A percentile compares a stretch with the other conserved stretches of the same genome.
phyloP scores from a whole-genome alignment of 208 protist genomes.

The Phytomonas francai region DNA sequence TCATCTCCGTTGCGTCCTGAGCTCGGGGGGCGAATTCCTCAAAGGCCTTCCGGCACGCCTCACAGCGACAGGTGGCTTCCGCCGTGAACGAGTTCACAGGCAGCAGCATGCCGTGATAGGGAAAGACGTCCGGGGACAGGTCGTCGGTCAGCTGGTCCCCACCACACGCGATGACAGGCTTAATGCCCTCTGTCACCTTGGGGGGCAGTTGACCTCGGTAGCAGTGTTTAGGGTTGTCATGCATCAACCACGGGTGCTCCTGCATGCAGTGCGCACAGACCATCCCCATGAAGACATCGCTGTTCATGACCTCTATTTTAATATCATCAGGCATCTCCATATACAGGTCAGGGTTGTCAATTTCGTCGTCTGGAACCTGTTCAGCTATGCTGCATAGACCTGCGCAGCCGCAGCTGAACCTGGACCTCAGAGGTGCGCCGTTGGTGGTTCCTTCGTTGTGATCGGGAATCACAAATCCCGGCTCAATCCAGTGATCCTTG shows the following conservation, averaged over 20 bases:
- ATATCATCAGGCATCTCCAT: constrained; percentile 25
- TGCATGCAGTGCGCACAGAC: constrained; percentile 77
- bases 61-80: constrained; percentile 57
- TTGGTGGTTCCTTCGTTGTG: constrained; percentile 24
- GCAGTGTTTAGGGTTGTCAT: constrained; percentile 44
- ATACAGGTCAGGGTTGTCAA: constrained; percentile 32
- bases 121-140: constrained; percentile 19
- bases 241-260: constrained; percentile 69
- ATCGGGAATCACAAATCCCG: constrained; percentile 21
- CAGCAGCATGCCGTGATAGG: constrained; percentile 69
- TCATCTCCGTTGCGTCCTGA: constrained; percentile 54
- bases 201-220: constrained; percentile 51
- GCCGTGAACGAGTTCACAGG: constrained; percentile 55
- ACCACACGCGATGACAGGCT: constrained; percentile 40
- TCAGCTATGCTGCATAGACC: constrained; percentile 55
- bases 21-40: constrained; percentile 55
- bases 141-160: constrained; percentile 7
- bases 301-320: constrained; percentile 59
- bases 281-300: constrained; percentile 74
- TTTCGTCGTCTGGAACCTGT: constrained; percentile 25
- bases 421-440: background rate
- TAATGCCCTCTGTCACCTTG: constrained; percentile 11
- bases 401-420: constrained; percentile 76
- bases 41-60: constrained; percentile 48
- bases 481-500: constrained; percentile 41